These are phyloP conservation scores for Austroboletus novae-zelandiae DNA, from an alignment of 1,284 basidiomycete species.

Conservation along the genomic window DNA sequence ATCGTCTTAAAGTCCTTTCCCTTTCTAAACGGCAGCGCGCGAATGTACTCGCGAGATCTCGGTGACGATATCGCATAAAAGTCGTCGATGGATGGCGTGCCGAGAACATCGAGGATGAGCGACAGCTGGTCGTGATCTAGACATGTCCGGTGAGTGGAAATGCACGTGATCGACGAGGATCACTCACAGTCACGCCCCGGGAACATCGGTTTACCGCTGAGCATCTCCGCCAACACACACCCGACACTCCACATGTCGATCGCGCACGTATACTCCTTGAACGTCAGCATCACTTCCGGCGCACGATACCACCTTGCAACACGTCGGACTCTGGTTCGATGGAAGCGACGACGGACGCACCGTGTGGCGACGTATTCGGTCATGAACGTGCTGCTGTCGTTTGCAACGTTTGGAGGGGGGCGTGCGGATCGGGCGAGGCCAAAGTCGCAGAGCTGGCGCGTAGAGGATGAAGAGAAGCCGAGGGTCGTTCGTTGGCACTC, in stretches of 20 bases:
- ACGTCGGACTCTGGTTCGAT: not conserved
- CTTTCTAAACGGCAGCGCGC: conserved; percentile 89
- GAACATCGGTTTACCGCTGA: conserved; percentile 87
- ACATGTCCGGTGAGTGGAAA: not conserved
- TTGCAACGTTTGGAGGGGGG: conserved; percentile 75
- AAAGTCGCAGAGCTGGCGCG: conserved; percentile 80
- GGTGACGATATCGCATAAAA: conserved; percentile 89
- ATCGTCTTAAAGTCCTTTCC: conserved; percentile 74
- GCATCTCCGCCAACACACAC: conserved; percentile 93
- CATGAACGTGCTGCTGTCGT: conserved; percentile 88
- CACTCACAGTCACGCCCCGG: conserved; percentile 78
- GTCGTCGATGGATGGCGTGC: conserved; percentile 88
- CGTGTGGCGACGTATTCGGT: conserved; percentile 92
- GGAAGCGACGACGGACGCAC: conserved; percentile 33
- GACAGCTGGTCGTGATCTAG: conserved; percentile 87
- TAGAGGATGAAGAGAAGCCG: conserved; percentile 6
- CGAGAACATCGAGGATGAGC: conserved; percentile 81
- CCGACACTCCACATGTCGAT: conserved; percentile 95
- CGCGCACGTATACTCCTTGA: conserved; percentile 90
- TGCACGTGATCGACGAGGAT: not conserved
- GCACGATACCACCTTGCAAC: conserved; percentile 81
- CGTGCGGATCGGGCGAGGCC: conserved; percentile 84
- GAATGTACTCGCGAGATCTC: conserved; percentile 88
- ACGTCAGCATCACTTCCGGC: conserved; percentile 94
- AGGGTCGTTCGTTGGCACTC: conserved; percentile 11